phyloP scores from a whole-genome alignment of 169 alveolate species.

The Babesia bigemina region DNA sequence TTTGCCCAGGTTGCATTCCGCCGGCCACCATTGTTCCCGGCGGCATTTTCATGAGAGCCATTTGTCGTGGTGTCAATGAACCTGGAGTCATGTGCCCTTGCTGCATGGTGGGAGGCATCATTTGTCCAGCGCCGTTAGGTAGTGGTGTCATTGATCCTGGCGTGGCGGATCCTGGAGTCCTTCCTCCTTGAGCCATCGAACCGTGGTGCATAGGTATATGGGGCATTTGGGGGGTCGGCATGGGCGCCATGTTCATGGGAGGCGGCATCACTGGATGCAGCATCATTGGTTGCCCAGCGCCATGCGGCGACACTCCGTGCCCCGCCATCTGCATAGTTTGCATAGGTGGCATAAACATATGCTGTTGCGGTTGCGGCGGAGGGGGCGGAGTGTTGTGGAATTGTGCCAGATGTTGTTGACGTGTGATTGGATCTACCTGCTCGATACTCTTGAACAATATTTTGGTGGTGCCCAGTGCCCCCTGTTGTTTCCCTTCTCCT shows the following conservation, averaged over 20 bases:
- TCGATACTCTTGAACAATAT: conserved; percentile 22
- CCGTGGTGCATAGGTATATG: conserved; percentile 10
- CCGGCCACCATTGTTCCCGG: conserved; percentile 12
- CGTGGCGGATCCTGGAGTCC: not conserved
- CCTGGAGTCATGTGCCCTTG: conserved; percentile 16
- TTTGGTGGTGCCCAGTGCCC: conserved; percentile 20
- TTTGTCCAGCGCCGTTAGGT: conserved; percentile 5
- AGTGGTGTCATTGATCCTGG: conserved; percentile 14
- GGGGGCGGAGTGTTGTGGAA: not conserved
- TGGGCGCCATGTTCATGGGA: not conserved
- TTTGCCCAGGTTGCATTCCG: not conserved
- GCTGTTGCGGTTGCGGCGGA: not conserved
- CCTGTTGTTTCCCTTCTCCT: conserved; percentile 38
- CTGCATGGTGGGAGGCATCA: conserved; percentile 12
- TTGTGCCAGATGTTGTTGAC: too few relatives aligned
- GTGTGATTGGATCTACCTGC: conserved; percentile 11
- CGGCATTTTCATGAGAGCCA: conserved; percentile 14
- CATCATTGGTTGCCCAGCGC: not conserved
- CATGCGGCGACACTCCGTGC: conserved; percentile 4
- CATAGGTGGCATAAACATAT: not conserved
- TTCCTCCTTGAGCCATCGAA: not conserved
- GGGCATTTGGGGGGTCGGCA: conserved; percentile 6
- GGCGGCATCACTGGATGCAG: conserved; percentile 3
- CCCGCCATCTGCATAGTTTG: conserved; percentile 2
- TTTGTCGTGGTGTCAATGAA: conserved; percentile 8